Evolutionary conservation across 116 monocot genomes (phyloP).

Genomic region (Posidonia oceanica): DNA sequence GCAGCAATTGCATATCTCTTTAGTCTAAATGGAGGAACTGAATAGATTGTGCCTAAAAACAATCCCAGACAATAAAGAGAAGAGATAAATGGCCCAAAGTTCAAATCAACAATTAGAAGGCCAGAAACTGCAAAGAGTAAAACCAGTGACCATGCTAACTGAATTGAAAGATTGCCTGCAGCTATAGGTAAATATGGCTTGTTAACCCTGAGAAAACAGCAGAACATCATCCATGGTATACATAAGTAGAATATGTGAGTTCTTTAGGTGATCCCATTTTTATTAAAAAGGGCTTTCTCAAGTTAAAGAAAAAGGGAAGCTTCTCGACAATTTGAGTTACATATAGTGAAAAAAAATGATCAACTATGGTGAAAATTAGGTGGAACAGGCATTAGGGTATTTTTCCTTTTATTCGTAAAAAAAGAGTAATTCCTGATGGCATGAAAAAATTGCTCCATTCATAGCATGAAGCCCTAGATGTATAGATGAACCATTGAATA

Average conservation of each 20-base stretch:
- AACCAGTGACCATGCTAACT: slow-evolving; percentile 87
- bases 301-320: too few species aligned
- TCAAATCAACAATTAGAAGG: slow-evolving; percentile 56
- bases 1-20: slow-evolving; percentile 92
- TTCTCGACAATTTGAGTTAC: too few species aligned
- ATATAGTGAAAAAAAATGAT: too few species aligned
- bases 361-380: too few species aligned
- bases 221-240: neutral
- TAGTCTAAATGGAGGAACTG: slow-evolving; percentile 95
- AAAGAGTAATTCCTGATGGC: too few species aligned
- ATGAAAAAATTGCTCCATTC: too few species aligned
- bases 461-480: too few species aligned
- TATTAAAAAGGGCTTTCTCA: too few species aligned
- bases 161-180: slow-evolving; percentile 89
- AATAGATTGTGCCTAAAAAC: slow-evolving; percentile 93
- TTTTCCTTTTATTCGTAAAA: too few species aligned
- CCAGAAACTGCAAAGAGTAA: slow-evolving; percentile 84
- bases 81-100: slow-evolving; percentile 85
- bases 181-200: slow-evolving; percentile 98
- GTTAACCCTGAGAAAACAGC: slow-evolving; percentile 58
- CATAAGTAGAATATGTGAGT: neutral
- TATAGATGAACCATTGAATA: too few species aligned
- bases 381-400: too few species aligned
- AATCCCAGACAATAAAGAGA: slow-evolving; percentile 91
- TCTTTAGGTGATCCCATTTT: neutral